Evolutionary conservation across 2,329 filamentous ascomycete genomes (phyloP), one percentile per base, ranked within the genome.

Genomic region (Diaporthe vexans): DNA sequence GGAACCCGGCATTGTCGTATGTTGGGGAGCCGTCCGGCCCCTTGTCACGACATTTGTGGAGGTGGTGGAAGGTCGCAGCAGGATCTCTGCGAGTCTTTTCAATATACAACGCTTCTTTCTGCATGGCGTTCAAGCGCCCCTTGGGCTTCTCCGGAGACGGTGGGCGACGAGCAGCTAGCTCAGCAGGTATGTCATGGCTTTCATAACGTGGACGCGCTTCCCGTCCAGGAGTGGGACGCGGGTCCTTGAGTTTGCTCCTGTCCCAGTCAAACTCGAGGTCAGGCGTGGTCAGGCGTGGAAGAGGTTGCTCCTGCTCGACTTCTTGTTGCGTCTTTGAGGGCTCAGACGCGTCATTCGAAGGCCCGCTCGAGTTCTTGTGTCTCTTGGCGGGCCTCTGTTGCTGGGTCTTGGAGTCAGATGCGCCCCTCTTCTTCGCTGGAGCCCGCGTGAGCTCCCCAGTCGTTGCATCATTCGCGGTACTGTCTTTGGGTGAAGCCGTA

Each of bases 221-320:
- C 33, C 78, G 78, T 15, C 78, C 79, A 3, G 78, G 78, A 0
- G 79, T 80, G 13, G 72, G 74, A 10, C 79, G 78, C 26, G 76
- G 78, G 54, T 79, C 78, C 33, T 78, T 77, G 21, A 80, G 68
- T 43, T 78, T 76, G 48, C 73, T 78, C 29, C 73, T 76, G 46
- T 80, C 77, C 37, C 74, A 80, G 52, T 80, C 78, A 57, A 79
- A 79, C 52, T 79, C 78, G 3, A 80, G 74, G 46, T 80, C 78
- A 1, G 78, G 78, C 1, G 77, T 78, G 9, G 78, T 80, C 33
- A 79, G 61, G 11, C 78, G 78, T 21, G 69, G 69, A 8, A 40
- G 56, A 61, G 29, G 33, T 29, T 40, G 43, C 33, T 51, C 56
- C 21, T 40, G 26, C 57, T 61, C 56, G 21, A 13, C 56, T 19